Percentiles rank a stretch among this genome's conserved stretches.
Conservation (phyloP, 2,329 filamentous ascomycete species). For the Nigrospora sphaerica region DNA sequence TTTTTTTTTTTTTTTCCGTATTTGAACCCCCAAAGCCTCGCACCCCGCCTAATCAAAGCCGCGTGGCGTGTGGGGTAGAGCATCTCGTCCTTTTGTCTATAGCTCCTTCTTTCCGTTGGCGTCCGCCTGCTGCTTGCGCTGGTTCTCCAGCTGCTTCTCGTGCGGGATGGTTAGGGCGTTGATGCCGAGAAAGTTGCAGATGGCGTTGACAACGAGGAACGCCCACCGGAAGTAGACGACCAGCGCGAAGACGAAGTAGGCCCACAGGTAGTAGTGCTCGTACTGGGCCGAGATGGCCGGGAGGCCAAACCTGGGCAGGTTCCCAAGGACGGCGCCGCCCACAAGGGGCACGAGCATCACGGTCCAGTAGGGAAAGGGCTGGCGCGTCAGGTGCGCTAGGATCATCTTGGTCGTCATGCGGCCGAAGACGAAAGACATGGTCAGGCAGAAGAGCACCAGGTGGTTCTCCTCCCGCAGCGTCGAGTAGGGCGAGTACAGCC, state of each 20-base stretch:
- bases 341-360: conserved; percentile 82
- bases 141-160: conserved; percentile 52
- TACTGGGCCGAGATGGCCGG: conserved; percentile 54
- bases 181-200: conserved; percentile 88
- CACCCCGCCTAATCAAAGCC: no score
- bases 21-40: no score
- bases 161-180: conserved; percentile 82
- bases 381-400: conserved; percentile 83
- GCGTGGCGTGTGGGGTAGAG: no score
- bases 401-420: conserved; percentile 99
- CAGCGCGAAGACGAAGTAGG: conserved; percentile 75
- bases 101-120: conserved; percentile 21
- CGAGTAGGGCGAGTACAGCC: conserved; percentile 88
- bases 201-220: conserved; percentile 79
- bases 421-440: conserved; percentile 94
- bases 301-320: conserved; percentile 72
- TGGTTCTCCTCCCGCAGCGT: conserved; percentile 76
- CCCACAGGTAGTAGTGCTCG: conserved; percentile 77
- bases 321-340: conserved; percentile 74
- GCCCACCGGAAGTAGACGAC: conserved; percentile 94
- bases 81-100: no score
- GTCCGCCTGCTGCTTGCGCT: conserved; percentile 24
- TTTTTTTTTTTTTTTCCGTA: no score
- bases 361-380: conserved; percentile 96
- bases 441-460: conserved; percentile 84